Conservation (phyloP, 108 stramenopile genomes). For the Schizochytrium sp. region DNA sequence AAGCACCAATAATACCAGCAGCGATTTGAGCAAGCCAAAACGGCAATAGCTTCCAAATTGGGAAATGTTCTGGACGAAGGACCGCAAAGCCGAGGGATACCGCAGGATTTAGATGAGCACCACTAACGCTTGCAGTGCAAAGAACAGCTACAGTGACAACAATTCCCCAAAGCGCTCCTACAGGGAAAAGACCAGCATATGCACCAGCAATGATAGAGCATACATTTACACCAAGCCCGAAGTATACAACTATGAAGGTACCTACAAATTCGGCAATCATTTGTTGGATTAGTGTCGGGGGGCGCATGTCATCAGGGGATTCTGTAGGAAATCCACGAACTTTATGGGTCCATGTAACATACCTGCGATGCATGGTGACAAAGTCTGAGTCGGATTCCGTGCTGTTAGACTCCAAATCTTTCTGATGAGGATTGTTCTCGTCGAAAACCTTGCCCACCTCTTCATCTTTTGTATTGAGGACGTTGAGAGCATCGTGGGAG, state of each 20-base stretch:
- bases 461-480: neutral
- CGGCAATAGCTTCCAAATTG: slow-evolving; percentile 71
- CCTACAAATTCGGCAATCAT: slow-evolving; percentile 78
- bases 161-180: slow-evolving; percentile 77
- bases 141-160: slow-evolving; percentile 77
- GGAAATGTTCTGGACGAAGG: slow-evolving; percentile 62
- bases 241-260: slow-evolving; percentile 74
- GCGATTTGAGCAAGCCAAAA: slow-evolving; percentile 70
- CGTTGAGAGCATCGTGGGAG: slow-evolving; percentile 4
- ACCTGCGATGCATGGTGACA: slow-evolving; percentile 78
- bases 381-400: slow-evolving; percentile 67
- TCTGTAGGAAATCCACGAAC: slow-evolving; percentile 5
- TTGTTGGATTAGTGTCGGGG: slow-evolving; percentile 64
- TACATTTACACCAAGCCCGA: slow-evolving; percentile 75
- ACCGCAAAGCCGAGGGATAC: slow-evolving; percentile 72
- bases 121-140: slow-evolving; percentile 68
- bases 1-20: slow-evolving; percentile 70
- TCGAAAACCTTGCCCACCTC: neutral
- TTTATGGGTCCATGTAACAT: slow-evolving; percentile 54
- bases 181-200: slow-evolving; percentile 74
- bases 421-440: neutral
- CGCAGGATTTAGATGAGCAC: slow-evolving; percentile 75
- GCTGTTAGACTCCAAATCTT: neutral
- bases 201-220: slow-evolving; percentile 71
- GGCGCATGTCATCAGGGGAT: slow-evolving; percentile 10